Conservation (phyloP, 2,329 filamentous ascomycete genomes). For the Fusarium bulbicola region DNA sequence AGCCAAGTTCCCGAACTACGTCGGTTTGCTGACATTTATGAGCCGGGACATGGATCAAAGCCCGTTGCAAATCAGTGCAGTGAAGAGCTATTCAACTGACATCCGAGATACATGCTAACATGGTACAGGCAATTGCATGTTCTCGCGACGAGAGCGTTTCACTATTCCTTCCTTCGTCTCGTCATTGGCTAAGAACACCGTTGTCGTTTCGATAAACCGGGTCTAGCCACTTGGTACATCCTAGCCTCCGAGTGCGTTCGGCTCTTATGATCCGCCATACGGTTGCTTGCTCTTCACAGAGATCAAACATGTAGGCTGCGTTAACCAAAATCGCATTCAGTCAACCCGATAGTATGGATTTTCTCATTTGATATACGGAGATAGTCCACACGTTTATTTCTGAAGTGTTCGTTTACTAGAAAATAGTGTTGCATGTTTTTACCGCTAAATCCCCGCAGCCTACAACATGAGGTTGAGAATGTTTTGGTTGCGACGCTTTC, state of each 20-base stretch:
- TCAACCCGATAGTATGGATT: accelerated
- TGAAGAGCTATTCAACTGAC: too few relatives aligned
- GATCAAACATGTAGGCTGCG: too few relatives aligned
- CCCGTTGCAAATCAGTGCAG: not conserved
- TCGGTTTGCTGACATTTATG: not conserved
- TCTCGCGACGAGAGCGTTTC: not conserved
- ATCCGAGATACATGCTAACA: not conserved
- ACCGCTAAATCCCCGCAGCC: too few relatives aligned
- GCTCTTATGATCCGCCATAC: not conserved
- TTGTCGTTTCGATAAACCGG: not conserved
- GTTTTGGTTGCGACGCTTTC: not conserved
- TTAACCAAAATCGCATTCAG: accelerated
- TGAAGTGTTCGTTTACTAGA: not conserved
- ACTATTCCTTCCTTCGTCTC: not conserved
- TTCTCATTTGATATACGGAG: accelerated
- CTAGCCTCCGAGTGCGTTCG: slow-evolving; percentile 2
- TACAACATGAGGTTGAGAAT: not conserved
- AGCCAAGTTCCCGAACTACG: not conserved
- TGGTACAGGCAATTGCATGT: not conserved
- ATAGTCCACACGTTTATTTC: not conserved
- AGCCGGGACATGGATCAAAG: not conserved
- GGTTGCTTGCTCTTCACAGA: not conserved
- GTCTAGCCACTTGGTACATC: not conserved
- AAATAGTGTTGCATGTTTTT: not conserved
- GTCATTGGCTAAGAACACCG: not conserved